Conservation (phyloP, 2,329 filamentous ascomycete species). For the Pseudocercospora fijiensis region DNA sequence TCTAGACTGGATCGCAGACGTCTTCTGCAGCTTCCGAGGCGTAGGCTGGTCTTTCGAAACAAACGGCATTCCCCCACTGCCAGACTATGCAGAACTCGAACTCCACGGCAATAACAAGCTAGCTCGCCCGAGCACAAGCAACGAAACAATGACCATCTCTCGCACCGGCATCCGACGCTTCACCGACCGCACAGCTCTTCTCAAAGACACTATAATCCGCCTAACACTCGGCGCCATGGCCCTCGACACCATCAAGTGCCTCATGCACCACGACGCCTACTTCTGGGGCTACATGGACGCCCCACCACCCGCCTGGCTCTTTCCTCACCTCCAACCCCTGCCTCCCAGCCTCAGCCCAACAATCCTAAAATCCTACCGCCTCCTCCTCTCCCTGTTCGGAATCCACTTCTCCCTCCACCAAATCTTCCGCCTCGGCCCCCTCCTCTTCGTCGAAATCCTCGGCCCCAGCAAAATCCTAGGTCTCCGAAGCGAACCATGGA, state of each 20-base stretch:
- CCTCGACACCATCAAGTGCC: constrained; percentile 67
- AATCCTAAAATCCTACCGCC: constrained; percentile 57
- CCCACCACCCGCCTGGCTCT: constrained; percentile 44
- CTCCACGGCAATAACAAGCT: constrained; percentile 33
- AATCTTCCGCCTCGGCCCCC: constrained; percentile 60
- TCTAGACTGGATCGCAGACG: constrained; percentile 58
- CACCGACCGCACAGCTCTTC: constrained; percentile 36
- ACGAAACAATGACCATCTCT: neutral
- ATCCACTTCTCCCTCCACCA: constrained; percentile 62
- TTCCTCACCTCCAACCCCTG: constrained; percentile 32
- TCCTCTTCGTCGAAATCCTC: constrained; percentile 60
- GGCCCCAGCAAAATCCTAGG: constrained; percentile 61
- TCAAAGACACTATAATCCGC: constrained; percentile 38
- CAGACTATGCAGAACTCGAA: constrained; percentile 39
- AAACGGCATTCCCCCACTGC: constrained; percentile 47
- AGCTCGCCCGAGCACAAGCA: neutral
- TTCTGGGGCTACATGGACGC: constrained; percentile 55
- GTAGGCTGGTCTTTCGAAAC: constrained; percentile 61
- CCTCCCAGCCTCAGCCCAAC: constrained; percentile 42
- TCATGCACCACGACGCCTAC: constrained; percentile 75
- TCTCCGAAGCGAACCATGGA: constrained; percentile 59
- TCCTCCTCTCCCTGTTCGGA: constrained; percentile 55
- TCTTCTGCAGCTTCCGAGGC: constrained; percentile 59
- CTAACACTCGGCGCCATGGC: constrained; percentile 62
- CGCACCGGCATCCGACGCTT: constrained; percentile 42